Evolutionary conservation across 805 yeast species (phyloP).

Genomic region (Metschnikowia drakensbergensis): DNA sequence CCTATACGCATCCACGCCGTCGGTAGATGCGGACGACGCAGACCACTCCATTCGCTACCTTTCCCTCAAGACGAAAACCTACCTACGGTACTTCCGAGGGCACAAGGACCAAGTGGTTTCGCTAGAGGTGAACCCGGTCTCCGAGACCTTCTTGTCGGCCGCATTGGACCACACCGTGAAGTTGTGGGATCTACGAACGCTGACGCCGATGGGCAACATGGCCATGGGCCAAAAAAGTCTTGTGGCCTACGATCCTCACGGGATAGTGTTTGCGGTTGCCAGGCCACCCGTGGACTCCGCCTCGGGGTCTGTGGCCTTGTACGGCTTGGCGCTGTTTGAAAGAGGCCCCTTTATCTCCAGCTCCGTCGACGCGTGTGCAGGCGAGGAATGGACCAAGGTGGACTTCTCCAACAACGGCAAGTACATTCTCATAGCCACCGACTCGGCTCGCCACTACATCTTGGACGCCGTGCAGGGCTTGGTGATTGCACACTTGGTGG

Average conservation of each 20-base stretch:
- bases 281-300: constrained; percentile 14
- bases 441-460: constrained; percentile 52
- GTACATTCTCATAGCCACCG: constrained; percentile 53
- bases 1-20: constrained; percentile 74
- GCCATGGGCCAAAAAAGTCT: constrained; percentile 53
- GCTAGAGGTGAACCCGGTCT: constrained; percentile 68
- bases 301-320: constrained; percentile 40
- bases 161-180: constrained; percentile 77
- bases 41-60: constrained; percentile 75
- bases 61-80: constrained; percentile 72
- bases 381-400: constrained; percentile 52
- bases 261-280: constrained; percentile 71
- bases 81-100: constrained; percentile 81
- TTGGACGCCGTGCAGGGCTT: constrained; percentile 69
- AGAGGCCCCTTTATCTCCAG: constrained; percentile 48
- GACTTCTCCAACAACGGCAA: constrained; percentile 82
- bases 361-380: constrained; percentile 18
- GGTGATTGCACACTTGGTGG: constrained; percentile 29
- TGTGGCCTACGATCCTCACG: constrained; percentile 79
- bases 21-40: constrained; percentile 31
- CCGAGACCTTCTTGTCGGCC: constrained; percentile 61
- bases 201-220: constrained; percentile 57
- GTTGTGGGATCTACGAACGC: constrained; percentile 78
- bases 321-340: constrained; percentile 57
- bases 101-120: constrained; percentile 74